Conservation (phyloP, 1,139 yeast species). For the Suhomyces chickasaworum region DNA sequence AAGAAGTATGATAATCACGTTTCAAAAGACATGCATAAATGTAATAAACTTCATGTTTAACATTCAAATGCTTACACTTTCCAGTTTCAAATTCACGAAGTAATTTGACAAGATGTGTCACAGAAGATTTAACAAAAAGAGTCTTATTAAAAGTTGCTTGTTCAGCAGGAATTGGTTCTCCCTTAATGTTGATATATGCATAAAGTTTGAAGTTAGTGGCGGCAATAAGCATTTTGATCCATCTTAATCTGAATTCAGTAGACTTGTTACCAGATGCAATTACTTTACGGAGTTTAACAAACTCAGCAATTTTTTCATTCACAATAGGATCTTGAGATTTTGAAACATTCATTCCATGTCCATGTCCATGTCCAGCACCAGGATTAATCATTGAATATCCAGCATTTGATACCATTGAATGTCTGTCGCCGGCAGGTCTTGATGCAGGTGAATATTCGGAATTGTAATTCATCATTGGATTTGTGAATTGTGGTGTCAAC, state of each 20-base stretch:
- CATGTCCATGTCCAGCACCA: constrained; percentile 1
- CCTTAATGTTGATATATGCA: constrained; percentile 47
- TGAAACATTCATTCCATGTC: constrained; percentile 10
- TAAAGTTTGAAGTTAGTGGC: constrained; percentile 46
- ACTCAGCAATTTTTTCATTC: constrained; percentile 38
- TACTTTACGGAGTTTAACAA: constrained; percentile 35
- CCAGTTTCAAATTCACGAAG: constrained; percentile 38
- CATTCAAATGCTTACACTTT: constrained; percentile 26
- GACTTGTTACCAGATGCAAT: constrained; percentile 50
- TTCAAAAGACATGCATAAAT: constrained; percentile 45
- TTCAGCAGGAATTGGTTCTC: constrained; percentile 40
- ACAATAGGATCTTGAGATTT: constrained; percentile 24
- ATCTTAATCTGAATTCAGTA: constrained; percentile 43
- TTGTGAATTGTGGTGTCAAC: constrained; percentile 17
- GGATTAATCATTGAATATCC: constrained; percentile 13
- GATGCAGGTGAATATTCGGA: constrained; percentile 20
- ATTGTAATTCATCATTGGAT: constrained; percentile 26
- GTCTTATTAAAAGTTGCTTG: constrained; percentile 36
- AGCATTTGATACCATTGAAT: constrained; percentile 18
- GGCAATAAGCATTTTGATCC: constrained; percentile 48
- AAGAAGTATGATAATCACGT: constrained; percentile 35
- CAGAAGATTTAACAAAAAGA: constrained; percentile 43
- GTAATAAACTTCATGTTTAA: constrained; percentile 31
- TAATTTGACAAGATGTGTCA: constrained; percentile 42
- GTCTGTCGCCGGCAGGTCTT: constrained; percentile 18